A percentile compares a stretch with the other conserved stretches of the same genome.
These are phyloP conservation scores for Colletotrichum sansevieriae DNA, from an alignment of 2,329 filamentous ascomycete genomes.

Conservation along the genomic window DNA sequence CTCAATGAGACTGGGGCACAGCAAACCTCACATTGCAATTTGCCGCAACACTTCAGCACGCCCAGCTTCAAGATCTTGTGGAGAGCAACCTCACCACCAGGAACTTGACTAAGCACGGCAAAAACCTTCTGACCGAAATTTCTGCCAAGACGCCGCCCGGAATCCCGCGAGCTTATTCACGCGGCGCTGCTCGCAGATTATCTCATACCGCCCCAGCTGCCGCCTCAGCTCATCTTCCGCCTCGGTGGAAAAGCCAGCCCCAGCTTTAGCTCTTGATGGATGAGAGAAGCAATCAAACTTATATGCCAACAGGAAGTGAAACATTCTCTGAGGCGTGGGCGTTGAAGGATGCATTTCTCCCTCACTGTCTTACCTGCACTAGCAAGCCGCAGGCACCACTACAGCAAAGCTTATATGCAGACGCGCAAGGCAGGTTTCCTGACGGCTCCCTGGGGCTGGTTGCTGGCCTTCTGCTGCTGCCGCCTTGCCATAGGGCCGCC, in stretches of 20 bases:
- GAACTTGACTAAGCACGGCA: background rate
- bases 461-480: background rate
- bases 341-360: slow-evolving; percentile 14
- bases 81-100: background rate
- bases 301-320: slow-evolving; percentile 14
- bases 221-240: slow-evolving; percentile 2
- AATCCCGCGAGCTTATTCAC: slow-evolving; percentile 12
- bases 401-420: slow-evolving; percentile 2
- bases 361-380: slow-evolving; percentile 16
- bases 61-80: background rate
- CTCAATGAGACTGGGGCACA: too few relatives aligned
- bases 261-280: slow-evolving; percentile 3
- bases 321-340: slow-evolving; percentile 19
- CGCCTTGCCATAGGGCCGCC: background rate
- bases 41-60: background rate
- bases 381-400: slow-evolving; percentile 15
- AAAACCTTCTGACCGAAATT: background rate
- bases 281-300: slow-evolving; percentile 3
- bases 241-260: slow-evolving; percentile 6
- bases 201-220: slow-evolving; percentile 5
- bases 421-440: background rate
- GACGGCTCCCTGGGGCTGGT: background rate
- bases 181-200: background rate
- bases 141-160: background rate
- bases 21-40: too few relatives aligned